Evolutionary conservation across 352 stramenopile genomes (phyloP).

Genomic region (Pseudoperonospora humuli): DNA sequence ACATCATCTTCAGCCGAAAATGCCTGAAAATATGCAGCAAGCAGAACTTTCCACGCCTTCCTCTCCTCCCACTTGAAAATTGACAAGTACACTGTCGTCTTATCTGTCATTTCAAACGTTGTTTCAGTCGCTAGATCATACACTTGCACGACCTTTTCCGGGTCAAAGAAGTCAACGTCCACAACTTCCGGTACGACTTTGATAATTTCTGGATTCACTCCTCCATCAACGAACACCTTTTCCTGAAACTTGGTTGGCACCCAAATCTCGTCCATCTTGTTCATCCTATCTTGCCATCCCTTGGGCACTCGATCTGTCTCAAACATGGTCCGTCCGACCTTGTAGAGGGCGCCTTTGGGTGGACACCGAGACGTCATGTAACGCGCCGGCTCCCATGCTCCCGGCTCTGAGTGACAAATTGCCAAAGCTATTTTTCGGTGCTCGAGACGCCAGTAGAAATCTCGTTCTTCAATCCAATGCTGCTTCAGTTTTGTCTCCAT

Average conservation of each 20-base stretch:
- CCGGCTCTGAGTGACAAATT: slow-evolving; percentile 90
- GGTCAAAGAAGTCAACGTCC: slow-evolving; percentile 86
- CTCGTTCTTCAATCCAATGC: slow-evolving; percentile 68
- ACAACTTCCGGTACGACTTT: slow-evolving; percentile 83
- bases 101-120: slow-evolving; percentile 21
- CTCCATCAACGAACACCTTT: slow-evolving; percentile 58
- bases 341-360: slow-evolving; percentile 38
- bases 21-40: slow-evolving; percentile 75
- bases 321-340: slow-evolving; percentile 91
- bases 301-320: slow-evolving; percentile 89
- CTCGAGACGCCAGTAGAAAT: slow-evolving; percentile 52
- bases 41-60: slow-evolving; percentile 86
- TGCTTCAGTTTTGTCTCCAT: slow-evolving; percentile 43
- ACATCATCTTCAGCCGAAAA: slow-evolving; percentile 64
- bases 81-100: slow-evolving; percentile 82
- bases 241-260: slow-evolving; percentile 85
- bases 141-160: slow-evolving; percentile 27
- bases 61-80: slow-evolving; percentile 93
- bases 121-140: slow-evolving; percentile 46
- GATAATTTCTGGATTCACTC: slow-evolving; percentile 44
- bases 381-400: slow-evolving; percentile 79
- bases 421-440: slow-evolving; percentile 42
- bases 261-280: slow-evolving; percentile 91
- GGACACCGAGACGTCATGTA: slow-evolving; percentile 72
- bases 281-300: slow-evolving; percentile 85